Evolutionary conservation across 306 rosid genomes (phyloP).

Genomic region (Vigna reflexopilosa): DNA sequence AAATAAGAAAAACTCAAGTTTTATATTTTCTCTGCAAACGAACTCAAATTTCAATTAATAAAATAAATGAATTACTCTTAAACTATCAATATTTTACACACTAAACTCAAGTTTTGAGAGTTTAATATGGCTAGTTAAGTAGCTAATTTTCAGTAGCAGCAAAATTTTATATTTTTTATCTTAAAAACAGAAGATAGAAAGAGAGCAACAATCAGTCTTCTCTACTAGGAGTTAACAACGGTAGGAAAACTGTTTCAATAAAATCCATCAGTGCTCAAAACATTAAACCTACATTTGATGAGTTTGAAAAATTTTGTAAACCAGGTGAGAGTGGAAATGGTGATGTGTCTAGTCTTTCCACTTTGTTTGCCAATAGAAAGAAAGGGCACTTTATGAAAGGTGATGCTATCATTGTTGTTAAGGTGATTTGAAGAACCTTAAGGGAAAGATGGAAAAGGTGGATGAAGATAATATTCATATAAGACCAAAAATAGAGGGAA

Average conservation of each 20-base stretch:
- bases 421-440: slow-evolving; percentile 89
- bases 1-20: too few relatives aligned
- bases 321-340: slow-evolving; percentile 75
- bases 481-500: slow-evolving; percentile 85
- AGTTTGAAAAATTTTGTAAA: slow-evolving; percentile 87
- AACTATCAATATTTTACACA: too few relatives aligned
- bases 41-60: too few relatives aligned
- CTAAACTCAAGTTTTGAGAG: too few relatives aligned
- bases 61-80: too few relatives aligned
- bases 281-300: slow-evolving; percentile 91
- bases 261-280: slow-evolving; percentile 83
- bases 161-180: too few relatives aligned
- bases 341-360: slow-evolving; percentile 60
- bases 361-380: slow-evolving; percentile 76
- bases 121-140: too few relatives aligned
- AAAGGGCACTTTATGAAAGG: slow-evolving; percentile 99
- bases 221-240: too few relatives aligned
- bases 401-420: slow-evolving; percentile 85
- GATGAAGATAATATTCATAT: slow-evolving; percentile 91
- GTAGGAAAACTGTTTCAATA: slow-evolving; percentile 71
- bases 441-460: slow-evolving; percentile 96
- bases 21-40: too few relatives aligned
- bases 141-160: too few relatives aligned
- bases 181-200: too few relatives aligned
- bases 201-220: too few relatives aligned